phyloP scores from a whole-genome alignment of 805 yeast genomes.

The Candida boleticola region DNA sequence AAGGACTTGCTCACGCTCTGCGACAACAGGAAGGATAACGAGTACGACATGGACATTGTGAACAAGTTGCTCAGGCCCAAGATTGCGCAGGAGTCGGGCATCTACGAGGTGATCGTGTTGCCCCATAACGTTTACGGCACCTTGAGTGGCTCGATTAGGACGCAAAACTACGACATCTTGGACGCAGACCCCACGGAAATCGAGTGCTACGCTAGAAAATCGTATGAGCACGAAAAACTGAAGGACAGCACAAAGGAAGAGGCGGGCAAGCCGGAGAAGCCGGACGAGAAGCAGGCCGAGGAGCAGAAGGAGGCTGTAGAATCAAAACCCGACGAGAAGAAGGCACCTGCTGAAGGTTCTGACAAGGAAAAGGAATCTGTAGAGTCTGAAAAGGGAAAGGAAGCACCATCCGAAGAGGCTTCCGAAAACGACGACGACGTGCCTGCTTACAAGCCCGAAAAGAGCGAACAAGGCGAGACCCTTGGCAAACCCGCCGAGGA shows the following conservation, averaged over 20 bases:
- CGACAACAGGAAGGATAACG: constrained; percentile 24
- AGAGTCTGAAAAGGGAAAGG: too few species aligned
- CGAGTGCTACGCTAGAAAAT: constrained; percentile 1
- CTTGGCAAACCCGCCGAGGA: too few species aligned
- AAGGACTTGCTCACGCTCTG: constrained; percentile 16
- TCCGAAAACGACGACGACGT: too few species aligned
- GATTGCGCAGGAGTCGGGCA: background rate
- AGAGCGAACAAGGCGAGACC: too few species aligned
- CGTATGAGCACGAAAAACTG: background rate
- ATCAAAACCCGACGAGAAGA: too few species aligned
- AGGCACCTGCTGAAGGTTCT: too few species aligned
- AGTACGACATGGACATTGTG: constrained; percentile 55
- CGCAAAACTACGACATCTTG: background rate
- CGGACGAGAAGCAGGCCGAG: background rate
- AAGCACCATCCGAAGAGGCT: too few species aligned
- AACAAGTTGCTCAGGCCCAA: constrained; percentile 31
- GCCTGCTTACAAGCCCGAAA: too few species aligned
- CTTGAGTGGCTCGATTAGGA: constrained; percentile 46
- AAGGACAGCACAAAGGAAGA: background rate
- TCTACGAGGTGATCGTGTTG: constrained; percentile 28
- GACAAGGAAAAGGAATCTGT: too few species aligned
- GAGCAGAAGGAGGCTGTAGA: too few species aligned
- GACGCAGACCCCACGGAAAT: constrained; percentile 2
- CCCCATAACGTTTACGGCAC: constrained; percentile 54
- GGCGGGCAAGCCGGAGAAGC: background rate